Base-by-base conservation (phyloP, 2,329 filamentous ascomycete species). In the Cladophialophora psammophila region DNA sequence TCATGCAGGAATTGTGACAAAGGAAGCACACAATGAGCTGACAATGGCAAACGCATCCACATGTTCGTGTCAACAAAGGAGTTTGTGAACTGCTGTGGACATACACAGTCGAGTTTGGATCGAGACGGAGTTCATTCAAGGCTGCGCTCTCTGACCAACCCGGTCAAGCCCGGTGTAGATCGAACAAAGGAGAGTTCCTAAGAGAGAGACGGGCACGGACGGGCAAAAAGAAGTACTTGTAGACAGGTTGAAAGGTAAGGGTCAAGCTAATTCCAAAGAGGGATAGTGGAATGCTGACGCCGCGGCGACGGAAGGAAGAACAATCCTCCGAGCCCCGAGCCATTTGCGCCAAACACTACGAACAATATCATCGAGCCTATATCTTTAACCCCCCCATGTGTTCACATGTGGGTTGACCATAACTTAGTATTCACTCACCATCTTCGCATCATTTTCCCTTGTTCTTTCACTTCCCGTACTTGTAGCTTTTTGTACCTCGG, bases 261-360 rank as follows among this genome's bases (percentile, higher is more conserved):
- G 5, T 42, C 8, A 50, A 6, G 18, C 45, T 50, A 50, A 5
- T 26, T 3, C 45, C 10, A 20, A 20, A 9, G 12, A 12, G 18
- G 45, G 2, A 50, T 50, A 50, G 45, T 10, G 45, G 2, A 18
- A 42, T n/a, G 1, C 15, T 13, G 13, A 26, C 26, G 9, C 20
- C 13, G 5, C 40, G 26, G 20, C 32, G 18, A 34, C 40, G 55
- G 35, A 36, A 40, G 31, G 55, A 36, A 38, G 32, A 58, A 58
- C 40, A 15, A 42, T 59, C 13, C 13, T 40, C 56, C 32, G 56
- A 42, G 13, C 56, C 36, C 56, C 32, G 56, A 42, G 26, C 56
- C 36, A 48, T n/a, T 48, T 48, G 45, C 18, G 18, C 45, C 31
- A 56, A 18, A 56, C 32, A 35, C 53, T 38, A 32, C 52, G 0